These are phyloP conservation scores for Lepiota brunneoincarnata DNA, from an alignment of 768 basidiomycete genomes.

Conservation along the genomic window DNA sequence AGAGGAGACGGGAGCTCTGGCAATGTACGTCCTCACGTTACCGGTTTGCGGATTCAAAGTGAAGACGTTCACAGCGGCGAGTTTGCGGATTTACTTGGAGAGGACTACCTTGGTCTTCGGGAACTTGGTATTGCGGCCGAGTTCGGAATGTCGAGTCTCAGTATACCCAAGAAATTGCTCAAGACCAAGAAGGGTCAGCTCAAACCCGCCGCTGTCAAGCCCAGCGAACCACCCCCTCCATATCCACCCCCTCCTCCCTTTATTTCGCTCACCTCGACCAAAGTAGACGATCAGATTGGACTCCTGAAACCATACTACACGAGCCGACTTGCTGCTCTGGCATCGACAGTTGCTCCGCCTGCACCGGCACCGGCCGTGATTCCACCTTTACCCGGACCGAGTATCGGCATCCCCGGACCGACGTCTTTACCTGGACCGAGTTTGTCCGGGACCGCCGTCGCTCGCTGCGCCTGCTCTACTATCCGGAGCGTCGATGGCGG, in stretches of 20 bases:
- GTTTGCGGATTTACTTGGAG: constrained; percentile 84
- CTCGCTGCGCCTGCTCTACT: constrained; percentile 11
- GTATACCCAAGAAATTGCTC: constrained; percentile 75
- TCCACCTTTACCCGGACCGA: constrained; percentile 14
- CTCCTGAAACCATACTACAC: constrained; percentile 78
- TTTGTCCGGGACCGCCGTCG: constrained; percentile 5
- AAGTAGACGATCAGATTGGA: constrained; percentile 79
- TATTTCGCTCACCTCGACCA: constrained; percentile 61
- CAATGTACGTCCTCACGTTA: constrained; percentile 26
- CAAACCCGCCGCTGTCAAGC: constrained; percentile 48
- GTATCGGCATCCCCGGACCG: neutral
- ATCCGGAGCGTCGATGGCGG: neutral
- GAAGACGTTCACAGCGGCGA: constrained; percentile 54
- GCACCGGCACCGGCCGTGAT: constrained; percentile 17
- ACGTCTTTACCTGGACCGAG: constrained; percentile 6
- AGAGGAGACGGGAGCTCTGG: constrained; percentile 39
- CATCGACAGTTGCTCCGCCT: constrained; percentile 22
- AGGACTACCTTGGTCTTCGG: constrained; percentile 89
- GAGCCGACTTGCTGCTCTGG: constrained; percentile 45
- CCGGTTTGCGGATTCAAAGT: neutral
- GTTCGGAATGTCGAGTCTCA: constrained; percentile 73
- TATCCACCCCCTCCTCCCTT: constrained; percentile 87
- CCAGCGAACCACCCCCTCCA: constrained; percentile 73
- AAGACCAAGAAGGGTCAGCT: constrained; percentile 54
- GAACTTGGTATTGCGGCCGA: constrained; percentile 89